These are phyloP conservation scores for Daedalea quercina DNA, from an alignment of 768 basidiomycete species.

Conservation along the genomic window DNA sequence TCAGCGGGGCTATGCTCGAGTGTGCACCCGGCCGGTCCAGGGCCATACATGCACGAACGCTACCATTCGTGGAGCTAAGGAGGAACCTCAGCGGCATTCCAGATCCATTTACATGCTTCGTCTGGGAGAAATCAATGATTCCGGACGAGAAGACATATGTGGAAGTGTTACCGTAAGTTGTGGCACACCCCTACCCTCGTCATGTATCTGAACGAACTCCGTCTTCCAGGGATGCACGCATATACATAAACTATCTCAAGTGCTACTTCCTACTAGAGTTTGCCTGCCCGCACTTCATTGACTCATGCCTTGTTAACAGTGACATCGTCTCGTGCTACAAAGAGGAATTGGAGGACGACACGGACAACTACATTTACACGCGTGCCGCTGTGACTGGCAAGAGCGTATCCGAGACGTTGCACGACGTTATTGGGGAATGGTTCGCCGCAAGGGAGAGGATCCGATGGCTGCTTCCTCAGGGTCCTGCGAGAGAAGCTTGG, in stretches of 20 bases:
- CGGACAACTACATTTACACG: slow-evolving; percentile 10
- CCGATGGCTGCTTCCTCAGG: not conserved
- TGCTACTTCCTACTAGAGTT: not conserved
- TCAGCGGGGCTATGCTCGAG: slow-evolving; percentile 2
- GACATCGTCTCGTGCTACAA: slow-evolving; percentile 15
- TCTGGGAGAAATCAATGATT: slow-evolving; percentile 28
- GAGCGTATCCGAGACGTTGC: not conserved
- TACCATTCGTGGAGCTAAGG: slow-evolving; percentile 21
- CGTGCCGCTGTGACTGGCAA: slow-evolving; percentile 5
- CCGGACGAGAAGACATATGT: slow-evolving; percentile 24
- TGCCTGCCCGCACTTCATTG: not conserved
- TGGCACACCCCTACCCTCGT: not conserved
- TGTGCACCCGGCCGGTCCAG: not conserved
- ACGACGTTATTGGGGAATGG: slow-evolving; percentile 8
- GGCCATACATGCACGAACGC: slow-evolving; percentile 1
- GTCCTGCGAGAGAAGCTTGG: slow-evolving; percentile 3
- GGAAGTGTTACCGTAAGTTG: slow-evolving; percentile 29
- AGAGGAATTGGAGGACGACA: slow-evolving; percentile 10
- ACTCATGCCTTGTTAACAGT: not conserved
- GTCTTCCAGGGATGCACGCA: not conserved
- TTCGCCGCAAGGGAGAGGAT: not conserved
- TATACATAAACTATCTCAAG: slow-evolving; percentile 5
- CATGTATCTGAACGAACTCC: not conserved
- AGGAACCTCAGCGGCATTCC: slow-evolving; percentile 24
- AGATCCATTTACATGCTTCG: slow-evolving; percentile 29